Base-by-base conservation (phyloP, 2,329 filamentous ascomycete genomes). In the Aspergillus pseudotamarii region DNA sequence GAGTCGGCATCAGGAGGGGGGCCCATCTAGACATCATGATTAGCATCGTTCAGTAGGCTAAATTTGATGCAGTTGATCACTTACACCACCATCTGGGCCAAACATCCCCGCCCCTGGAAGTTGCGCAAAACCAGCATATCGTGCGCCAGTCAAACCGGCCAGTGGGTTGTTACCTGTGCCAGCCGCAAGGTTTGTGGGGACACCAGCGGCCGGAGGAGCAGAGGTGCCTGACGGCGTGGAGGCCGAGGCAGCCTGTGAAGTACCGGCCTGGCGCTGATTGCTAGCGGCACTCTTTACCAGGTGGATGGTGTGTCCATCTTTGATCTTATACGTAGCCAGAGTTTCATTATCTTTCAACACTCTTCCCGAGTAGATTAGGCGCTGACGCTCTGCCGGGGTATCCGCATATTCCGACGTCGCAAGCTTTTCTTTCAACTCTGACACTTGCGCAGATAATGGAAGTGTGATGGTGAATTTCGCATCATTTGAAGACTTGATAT, bases 261-360 rank as follows among this genome's bases (percentile, higher is more conserved):
- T 79, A 61, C 83, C 84, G 67, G 84, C 85, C 71, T 86, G 85
- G 62, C 85, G 84, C 66, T 84, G 85, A 72, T 96, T 97, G 85
- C 94, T 97, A 64, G 92, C 91, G 51, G 95, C 94, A 76, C 93
- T 96, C 84, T 96, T 97, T 73, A 99, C 95, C 72, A 99, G 87
- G 78, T 99, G 95, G 71, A 99, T 89, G 21, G 94, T 98, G 79
- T 98, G 95, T 67, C 94, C 93, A 68, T 92, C 86, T 84, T 97
- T 97, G 79, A 99, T 94, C 84, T 97, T 98, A 83, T 96, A 96
- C 61, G 88, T 88, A 67, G 85, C 88, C 50, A 99, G 82, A 0
- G 91, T 89, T 72, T 99, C 94, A 63, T 91, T 88, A 77, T 99
- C 95, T 83, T 98, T 99, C 82, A 99, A 88, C 65, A 99, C 94